A percentile compares a stretch with the other conserved stretches of the same genome.
phyloP scores from a whole-genome alignment of 768 basidiomycete genomes.

The Boletus sp. region DNA sequence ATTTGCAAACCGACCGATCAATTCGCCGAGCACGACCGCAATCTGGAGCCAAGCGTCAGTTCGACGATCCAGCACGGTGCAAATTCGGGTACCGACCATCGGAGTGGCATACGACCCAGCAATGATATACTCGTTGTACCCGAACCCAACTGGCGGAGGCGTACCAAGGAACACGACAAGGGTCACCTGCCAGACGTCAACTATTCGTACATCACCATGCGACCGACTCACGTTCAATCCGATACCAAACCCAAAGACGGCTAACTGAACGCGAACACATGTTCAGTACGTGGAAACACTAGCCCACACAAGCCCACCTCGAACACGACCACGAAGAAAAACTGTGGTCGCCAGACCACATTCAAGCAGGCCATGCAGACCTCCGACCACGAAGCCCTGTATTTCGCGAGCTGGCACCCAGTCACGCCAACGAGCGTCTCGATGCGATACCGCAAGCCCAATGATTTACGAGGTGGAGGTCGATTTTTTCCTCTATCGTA shows the following conservation, averaged over 20 bases:
- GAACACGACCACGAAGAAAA: conserved; percentile 38
- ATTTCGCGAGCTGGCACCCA: conserved; percentile 43
- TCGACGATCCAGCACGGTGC: neutral
- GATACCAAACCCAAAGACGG: conserved; percentile 49
- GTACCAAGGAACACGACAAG: conserved; percentile 53
- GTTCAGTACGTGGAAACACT: neutral
- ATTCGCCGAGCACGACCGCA: conserved; percentile 51
- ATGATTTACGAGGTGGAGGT: conserved; percentile 24
- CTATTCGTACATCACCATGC: neutral
- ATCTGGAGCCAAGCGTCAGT: conserved; percentile 30
- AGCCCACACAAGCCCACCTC: conserved; percentile 26
- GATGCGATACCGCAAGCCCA: conserved; percentile 39
- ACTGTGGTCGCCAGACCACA: conserved; percentile 52
- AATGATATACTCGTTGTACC: conserved; percentile 39
- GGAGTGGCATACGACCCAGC: conserved; percentile 46
- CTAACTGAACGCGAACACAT: conserved; percentile 25
- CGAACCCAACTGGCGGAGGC: conserved; percentile 46
- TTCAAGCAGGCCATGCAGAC: conserved; percentile 33
- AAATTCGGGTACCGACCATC: conserved; percentile 32
- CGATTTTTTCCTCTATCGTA: conserved; percentile 45
- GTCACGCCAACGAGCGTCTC: conserved; percentile 52
- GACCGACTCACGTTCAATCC: conserved; percentile 40
- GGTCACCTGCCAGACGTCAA: conserved; percentile 40
- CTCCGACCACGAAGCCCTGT: conserved; percentile 41
- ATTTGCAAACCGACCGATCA: conserved; percentile 50